Conservation (phyloP, 257 asterid genomes). For the Voacanga thouarsii region DNA sequence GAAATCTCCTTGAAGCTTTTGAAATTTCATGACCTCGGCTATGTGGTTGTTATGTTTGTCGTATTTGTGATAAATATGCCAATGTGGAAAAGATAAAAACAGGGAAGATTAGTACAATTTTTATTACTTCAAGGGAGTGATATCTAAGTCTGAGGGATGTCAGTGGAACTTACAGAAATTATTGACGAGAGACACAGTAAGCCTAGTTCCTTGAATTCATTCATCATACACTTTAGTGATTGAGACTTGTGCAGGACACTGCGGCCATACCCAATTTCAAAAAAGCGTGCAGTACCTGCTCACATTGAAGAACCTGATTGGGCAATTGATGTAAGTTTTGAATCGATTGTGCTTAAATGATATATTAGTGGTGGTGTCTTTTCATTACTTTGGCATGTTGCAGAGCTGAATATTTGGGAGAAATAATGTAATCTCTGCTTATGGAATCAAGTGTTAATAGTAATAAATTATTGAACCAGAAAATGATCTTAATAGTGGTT, state of each 20-base stretch:
- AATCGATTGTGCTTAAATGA: constrained; percentile 12
- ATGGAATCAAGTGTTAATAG: background rate
- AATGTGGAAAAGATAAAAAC: background rate
- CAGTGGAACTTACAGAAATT: background rate
- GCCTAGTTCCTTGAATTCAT: background rate
- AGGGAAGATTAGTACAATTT: background rate
- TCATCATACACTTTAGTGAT: background rate
- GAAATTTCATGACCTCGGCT: background rate
- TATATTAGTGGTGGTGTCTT: constrained; percentile 13
- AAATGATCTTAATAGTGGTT: background rate
- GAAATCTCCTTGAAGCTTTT: background rate
- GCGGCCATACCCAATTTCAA: constrained; percentile 83
- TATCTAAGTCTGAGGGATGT: background rate
- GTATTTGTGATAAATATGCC: background rate
- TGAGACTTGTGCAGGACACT: constrained; percentile 42
- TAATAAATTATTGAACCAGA: background rate
- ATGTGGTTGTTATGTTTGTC: background rate
- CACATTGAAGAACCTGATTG: constrained; percentile 90
- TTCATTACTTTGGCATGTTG: constrained; percentile 1
- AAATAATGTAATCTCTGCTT: background rate
- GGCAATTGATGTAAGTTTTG: constrained; percentile 78
- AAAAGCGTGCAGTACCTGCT: constrained; percentile 60
- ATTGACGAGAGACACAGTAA: background rate
- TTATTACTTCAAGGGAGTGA: background rate
- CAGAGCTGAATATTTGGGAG: background rate